Evolutionary conservation across 2,329 filamentous ascomycete genomes (phyloP).

Genomic region (Neofusicoccum umdonicola): DNA sequence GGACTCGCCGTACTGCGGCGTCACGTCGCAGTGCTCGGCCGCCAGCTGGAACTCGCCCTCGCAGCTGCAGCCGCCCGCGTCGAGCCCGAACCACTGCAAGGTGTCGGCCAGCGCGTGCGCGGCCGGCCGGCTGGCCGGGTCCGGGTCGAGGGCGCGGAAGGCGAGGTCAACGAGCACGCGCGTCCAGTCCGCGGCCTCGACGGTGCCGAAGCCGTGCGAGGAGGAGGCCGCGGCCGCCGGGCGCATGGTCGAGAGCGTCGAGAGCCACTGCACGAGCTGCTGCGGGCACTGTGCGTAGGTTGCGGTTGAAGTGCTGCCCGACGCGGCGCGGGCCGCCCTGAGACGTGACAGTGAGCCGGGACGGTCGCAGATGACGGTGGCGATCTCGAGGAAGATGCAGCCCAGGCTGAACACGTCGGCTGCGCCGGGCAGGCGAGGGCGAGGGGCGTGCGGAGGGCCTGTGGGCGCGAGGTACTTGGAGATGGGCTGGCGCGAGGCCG

Average conservation of each 20-base stretch:
- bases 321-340: background rate
- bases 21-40: background rate
- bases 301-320: background rate
- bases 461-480: background rate
- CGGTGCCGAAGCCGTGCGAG: background rate
- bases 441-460: background rate
- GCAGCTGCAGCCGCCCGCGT: background rate
- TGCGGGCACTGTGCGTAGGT: background rate
- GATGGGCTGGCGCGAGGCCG: background rate
- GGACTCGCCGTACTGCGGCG: no score
- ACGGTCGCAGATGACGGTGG: background rate
- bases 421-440: background rate
- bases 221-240: background rate
- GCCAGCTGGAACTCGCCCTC: background rate
- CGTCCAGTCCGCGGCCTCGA: background rate
- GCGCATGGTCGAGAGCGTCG: background rate
- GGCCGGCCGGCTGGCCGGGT: background rate
- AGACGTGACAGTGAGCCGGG: background rate
- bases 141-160: background rate
- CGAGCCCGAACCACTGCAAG: background rate
- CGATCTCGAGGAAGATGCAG: background rate
- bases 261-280: background rate
- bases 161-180: background rate
- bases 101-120: background rate
- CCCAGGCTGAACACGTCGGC: background rate